Conservation (phyloP, 2,329 filamentous ascomycete species). For the Neofusicoccum sp. region DNA sequence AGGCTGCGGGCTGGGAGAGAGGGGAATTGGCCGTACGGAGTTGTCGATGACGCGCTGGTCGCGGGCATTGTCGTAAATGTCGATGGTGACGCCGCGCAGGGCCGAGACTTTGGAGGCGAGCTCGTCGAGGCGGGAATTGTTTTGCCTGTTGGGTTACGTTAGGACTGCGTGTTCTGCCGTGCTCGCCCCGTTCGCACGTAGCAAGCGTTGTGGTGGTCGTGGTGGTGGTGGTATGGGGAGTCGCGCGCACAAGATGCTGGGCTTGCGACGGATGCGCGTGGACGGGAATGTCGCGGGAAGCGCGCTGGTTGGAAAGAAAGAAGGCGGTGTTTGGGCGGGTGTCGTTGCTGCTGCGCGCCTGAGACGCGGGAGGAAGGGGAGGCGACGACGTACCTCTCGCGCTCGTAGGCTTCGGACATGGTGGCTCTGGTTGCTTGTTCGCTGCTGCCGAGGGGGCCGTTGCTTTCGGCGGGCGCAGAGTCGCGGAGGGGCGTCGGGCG, state of each 20-base stretch:
- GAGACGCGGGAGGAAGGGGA: not conserved
- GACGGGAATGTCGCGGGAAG: not conserved
- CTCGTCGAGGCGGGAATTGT: slow-evolving; percentile 90
- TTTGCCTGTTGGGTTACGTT: slow-evolving; percentile 59
- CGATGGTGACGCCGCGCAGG: slow-evolving; percentile 87
- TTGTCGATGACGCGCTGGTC: slow-evolving; percentile 85
- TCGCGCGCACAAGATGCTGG: too few relatives aligned
- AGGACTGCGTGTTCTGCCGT: not conserved
- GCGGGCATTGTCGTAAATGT: slow-evolving; percentile 96
- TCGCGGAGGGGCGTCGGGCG: too few relatives aligned
- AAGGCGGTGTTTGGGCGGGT: not conserved
- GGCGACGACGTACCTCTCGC: slow-evolving; percentile 52
- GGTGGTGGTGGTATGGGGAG: not conserved
- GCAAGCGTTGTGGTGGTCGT: slow-evolving; percentile 13
- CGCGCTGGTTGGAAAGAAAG: not conserved
- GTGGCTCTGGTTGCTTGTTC: slow-evolving; percentile 21
- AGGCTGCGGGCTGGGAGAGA: too few relatives aligned
- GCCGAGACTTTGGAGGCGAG: slow-evolving; percentile 88
- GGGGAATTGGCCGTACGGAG: slow-evolving; percentile 69
- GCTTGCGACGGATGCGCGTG: not conserved
- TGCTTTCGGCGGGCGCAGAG: not conserved
- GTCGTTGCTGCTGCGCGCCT: not conserved
- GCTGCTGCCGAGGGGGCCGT: not conserved
- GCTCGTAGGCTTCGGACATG: slow-evolving; percentile 59
- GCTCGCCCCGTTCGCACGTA: not conserved